Conservation (phyloP, 192 early-diverging fungal species). For the Funneliformis geosporum region DNA sequence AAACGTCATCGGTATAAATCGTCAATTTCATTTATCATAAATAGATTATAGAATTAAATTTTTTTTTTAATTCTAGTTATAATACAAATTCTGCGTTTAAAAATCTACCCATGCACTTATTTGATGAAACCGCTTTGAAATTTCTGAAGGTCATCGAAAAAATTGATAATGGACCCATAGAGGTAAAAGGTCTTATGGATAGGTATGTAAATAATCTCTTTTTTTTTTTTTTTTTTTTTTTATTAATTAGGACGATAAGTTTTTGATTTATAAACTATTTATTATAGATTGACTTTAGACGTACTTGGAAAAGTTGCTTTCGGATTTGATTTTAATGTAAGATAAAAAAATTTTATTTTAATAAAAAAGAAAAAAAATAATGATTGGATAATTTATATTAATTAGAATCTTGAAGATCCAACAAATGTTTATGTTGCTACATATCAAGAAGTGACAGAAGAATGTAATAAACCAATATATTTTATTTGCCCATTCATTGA, state of each 20-base stretch:
- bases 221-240: too few species aligned
- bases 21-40: background rate
- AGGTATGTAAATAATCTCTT: background rate
- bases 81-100: background rate
- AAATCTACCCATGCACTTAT: background rate
- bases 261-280: too few species aligned
- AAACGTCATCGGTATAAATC: background rate
- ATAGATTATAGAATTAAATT: background rate
- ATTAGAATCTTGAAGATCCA: constrained; percentile 11
- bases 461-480: background rate
- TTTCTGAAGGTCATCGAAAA: background rate
- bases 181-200: background rate
- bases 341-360: too few species aligned
- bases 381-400: background rate
- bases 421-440: background rate
- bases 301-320: constrained; percentile 7
- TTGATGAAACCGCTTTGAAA: background rate
- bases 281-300: background rate
- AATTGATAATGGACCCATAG: background rate
- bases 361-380: too few species aligned
- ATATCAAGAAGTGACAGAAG: background rate
- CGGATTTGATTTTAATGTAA: constrained; percentile 13
- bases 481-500: background rate
- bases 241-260: too few species aligned
- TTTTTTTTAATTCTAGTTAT: background rate